These are phyloP conservation scores for Agaricus subrufescens DNA, from an alignment of 768 basidiomycete genomes.

Conservation along the genomic window DNA sequence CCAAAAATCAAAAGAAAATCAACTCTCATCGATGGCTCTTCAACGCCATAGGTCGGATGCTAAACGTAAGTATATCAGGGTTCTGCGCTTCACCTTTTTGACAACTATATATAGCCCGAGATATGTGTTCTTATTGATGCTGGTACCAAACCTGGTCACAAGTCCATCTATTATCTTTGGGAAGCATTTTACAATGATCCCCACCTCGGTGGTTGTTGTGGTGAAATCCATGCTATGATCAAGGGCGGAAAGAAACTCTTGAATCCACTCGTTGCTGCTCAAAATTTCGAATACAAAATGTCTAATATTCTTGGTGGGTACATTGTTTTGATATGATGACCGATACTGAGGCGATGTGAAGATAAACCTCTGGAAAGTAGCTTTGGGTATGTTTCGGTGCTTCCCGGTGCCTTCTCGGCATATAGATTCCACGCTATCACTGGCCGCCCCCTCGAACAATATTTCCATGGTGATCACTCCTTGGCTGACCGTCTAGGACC, in stretches of 20 bases:
- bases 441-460: conserved; percentile 82
- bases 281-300: conserved; percentile 99
- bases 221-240: conserved; percentile 97
- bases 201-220: conserved; percentile 83
- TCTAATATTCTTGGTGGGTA: conserved; percentile 97
- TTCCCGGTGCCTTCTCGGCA: conserved; percentile 95
- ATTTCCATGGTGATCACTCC: conserved; percentile 85
- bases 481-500: conserved; percentile 87
- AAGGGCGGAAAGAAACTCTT: conserved; percentile 87
- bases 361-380: conserved; percentile 94
- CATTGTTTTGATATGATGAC: conserved; percentile 60
- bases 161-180: conserved; percentile 95
- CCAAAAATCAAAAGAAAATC: conserved; percentile 95
- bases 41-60: conserved; percentile 83
- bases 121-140: conserved; percentile 91
- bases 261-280: conserved; percentile 90
- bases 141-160: conserved; percentile 95
- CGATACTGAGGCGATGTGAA: conserved; percentile 31
- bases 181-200: conserved; percentile 83
- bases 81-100: not conserved
- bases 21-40: conserved; percentile 96
- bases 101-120: conserved; percentile 56
- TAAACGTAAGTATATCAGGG: conserved; percentile 47
- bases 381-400: conserved; percentile 92
- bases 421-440: conserved; percentile 92